phyloP scores from a whole-genome alignment of 2,329 filamentous ascomycete genomes.

The Verticillium nonalfalfae region DNA sequence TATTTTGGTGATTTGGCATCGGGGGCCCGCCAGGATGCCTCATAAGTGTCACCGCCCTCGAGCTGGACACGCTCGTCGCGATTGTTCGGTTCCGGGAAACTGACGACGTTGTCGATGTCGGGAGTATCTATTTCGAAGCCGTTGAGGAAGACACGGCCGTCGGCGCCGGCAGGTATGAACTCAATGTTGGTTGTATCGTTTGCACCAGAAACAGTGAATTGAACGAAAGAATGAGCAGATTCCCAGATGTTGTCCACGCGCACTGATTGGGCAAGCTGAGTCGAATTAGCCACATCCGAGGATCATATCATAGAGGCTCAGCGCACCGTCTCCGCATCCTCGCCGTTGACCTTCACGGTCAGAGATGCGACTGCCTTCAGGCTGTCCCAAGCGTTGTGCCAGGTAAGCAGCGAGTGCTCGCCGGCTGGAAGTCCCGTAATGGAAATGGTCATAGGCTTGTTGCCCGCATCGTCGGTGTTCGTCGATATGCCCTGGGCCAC shows the following conservation, averaged over 20 bases:
- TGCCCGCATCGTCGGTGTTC: constrained; percentile 8
- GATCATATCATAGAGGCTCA: background rate
- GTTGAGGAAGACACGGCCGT: constrained; percentile 19
- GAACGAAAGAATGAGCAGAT: constrained; percentile 18
- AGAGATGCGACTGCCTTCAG: constrained; percentile 14
- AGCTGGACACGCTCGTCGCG: constrained; percentile 19
- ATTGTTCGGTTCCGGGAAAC: constrained; percentile 20
- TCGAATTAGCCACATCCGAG: background rate
- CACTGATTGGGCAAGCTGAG: constrained; percentile 15
- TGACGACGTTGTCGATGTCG: constrained; percentile 14
- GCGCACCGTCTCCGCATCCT: constrained; percentile 4
- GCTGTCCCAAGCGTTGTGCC: constrained; percentile 23
- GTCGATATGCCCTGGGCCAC: constrained; percentile 20
- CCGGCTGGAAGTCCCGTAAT: constrained; percentile 19
- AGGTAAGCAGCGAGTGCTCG: constrained; percentile 19
- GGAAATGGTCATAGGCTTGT: constrained; percentile 16
- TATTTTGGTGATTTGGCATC: constrained; percentile 13
- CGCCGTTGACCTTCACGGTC: constrained; percentile 17
- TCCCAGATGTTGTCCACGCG: constrained; percentile 24
- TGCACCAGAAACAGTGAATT: constrained; percentile 13
- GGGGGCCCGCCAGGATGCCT: constrained; percentile 16
- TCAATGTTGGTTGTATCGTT: constrained; percentile 17
- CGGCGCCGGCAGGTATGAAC: constrained; percentile 13
- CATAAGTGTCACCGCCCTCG: constrained; percentile 7
- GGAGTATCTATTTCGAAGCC: constrained; percentile 22